Evolutionary conservation across 1,139 yeast species (phyloP).

Genomic region (Protomyces gravidus): DNA sequence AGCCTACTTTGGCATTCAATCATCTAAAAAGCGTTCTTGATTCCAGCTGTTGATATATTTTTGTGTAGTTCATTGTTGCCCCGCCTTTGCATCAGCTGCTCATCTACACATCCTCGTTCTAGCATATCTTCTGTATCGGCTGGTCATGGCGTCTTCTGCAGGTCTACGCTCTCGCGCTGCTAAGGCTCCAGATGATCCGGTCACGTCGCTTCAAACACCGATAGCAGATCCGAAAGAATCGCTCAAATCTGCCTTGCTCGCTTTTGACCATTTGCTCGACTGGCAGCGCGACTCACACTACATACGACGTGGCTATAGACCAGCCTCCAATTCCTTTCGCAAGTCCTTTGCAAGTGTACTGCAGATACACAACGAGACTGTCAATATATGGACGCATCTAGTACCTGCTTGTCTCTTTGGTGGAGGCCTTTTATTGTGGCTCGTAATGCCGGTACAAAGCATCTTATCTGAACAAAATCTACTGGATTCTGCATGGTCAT

Average conservation of each 20-base stretch:
- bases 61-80: neutral
- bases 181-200: neutral
- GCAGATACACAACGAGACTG: conserved; percentile 76
- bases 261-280: conserved; percentile 56
- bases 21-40: neutral
- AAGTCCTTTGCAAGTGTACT: conserved; percentile 55
- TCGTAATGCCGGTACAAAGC: neutral
- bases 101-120: too few species aligned
- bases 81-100: too few species aligned
- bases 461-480: neutral
- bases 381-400: conserved; percentile 76
- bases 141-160: neutral
- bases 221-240: neutral
- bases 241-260: conserved; percentile 1
- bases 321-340: conserved; percentile 54
- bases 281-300: conserved; percentile 89
- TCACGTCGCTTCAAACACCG: neutral
- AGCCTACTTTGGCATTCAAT: too few species aligned
- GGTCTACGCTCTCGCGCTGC: neutral
- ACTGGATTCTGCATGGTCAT: neutral
- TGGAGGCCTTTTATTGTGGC: conserved; percentile 19
- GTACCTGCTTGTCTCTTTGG: conserved; percentile 50
- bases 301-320: conserved; percentile 71
- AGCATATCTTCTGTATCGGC: too few species aligned
- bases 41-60: neutral